These are phyloP conservation scores for Clonostachys rhizophaga DNA, from an alignment of 2,329 filamentous ascomycete genomes.

Conservation along the genomic window DNA sequence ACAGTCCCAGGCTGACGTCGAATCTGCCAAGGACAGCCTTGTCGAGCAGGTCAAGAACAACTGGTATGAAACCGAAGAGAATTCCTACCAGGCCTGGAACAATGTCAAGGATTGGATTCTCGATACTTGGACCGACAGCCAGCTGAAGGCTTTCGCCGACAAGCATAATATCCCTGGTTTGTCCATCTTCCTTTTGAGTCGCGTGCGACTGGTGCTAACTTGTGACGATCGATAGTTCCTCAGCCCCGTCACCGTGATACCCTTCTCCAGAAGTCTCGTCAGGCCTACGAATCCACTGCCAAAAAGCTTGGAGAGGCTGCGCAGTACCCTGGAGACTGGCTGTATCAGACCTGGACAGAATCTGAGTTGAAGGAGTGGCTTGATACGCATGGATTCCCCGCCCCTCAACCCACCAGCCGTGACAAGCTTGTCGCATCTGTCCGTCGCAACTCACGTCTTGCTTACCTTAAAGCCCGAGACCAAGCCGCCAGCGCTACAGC, in stretches of 20 bases:
- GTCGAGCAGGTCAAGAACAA: conserved; percentile 63
- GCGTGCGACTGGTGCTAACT: too few species aligned
- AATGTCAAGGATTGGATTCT: conserved; percentile 88
- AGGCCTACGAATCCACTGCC: conserved; percentile 75
- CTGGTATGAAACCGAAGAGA: conserved; percentile 79
- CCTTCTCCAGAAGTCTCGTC: conserved; percentile 70
- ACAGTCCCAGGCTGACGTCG: conserved; percentile 61
- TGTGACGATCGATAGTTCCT: conserved; percentile 46
- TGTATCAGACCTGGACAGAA: conserved; percentile 87
- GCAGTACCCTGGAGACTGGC: conserved; percentile 91
- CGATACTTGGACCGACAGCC: conserved; percentile 90
- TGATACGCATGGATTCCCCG: conserved; percentile 80
- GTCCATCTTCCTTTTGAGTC: conserved; percentile 4
- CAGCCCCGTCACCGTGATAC: conserved; percentile 84
- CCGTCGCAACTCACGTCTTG: conserved; percentile 83
- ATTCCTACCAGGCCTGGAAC: conserved; percentile 65
- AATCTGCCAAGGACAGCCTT: conserved; percentile 65
- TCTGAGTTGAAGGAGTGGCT: conserved; percentile 94
- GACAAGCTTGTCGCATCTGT: conserved; percentile 86
- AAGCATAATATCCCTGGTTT: conserved; percentile 73
- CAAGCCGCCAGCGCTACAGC: conserved; percentile 56
- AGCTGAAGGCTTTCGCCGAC: conserved; percentile 90
- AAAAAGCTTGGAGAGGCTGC: conserved; percentile 71
- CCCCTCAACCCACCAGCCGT: conserved; percentile 76
- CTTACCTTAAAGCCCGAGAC: conserved; percentile 63